These are phyloP conservation scores for Echium plantagineum DNA, from an alignment of 257 asterid species.

Conservation along the genomic window DNA sequence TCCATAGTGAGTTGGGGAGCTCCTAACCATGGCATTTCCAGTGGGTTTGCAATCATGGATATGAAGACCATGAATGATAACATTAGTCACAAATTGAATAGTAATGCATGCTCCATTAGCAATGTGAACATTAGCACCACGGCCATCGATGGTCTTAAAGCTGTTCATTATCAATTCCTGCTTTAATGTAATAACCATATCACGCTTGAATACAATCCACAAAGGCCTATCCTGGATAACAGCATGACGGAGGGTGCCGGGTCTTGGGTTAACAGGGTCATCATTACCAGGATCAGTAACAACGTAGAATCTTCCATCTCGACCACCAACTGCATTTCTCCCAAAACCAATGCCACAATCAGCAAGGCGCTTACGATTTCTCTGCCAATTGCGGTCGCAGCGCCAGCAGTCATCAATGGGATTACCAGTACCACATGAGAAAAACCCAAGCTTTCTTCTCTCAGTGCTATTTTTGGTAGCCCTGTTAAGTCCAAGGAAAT, in stretches of 20 bases:
- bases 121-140: constrained; percentile 76
- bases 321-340: constrained; percentile 86
- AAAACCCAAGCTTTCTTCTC: constrained; percentile 71
- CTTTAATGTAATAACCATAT: constrained; percentile 70
- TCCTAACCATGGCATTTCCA: constrained; percentile 90
- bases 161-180: constrained; percentile 89
- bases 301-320: constrained; percentile 68
- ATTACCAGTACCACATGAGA: constrained; percentile 84
- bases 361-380: constrained; percentile 76
- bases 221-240: constrained; percentile 79
- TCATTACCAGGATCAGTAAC: constrained; percentile 72
- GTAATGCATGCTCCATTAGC: constrained; percentile 80
- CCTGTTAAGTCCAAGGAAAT: constrained; percentile 31
- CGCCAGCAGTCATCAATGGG: constrained; percentile 97
- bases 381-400: constrained; percentile 75
- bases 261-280: constrained; percentile 74
- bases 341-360: constrained; percentile 90
- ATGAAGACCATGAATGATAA: constrained; percentile 76
- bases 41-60: constrained; percentile 83
- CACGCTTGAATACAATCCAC: constrained; percentile 84
- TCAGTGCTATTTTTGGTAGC: constrained; percentile 65
- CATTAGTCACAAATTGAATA: constrained; percentile 59
- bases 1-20: constrained; percentile 73
- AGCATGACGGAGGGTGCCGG: constrained; percentile 93
- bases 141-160: constrained; percentile 80